Percentiles rank a stretch among this genome's conserved stretches.
phyloP scores from a whole-genome alignment of 768 basidiomycete species.

The Xanthoconium stramineum region DNA sequence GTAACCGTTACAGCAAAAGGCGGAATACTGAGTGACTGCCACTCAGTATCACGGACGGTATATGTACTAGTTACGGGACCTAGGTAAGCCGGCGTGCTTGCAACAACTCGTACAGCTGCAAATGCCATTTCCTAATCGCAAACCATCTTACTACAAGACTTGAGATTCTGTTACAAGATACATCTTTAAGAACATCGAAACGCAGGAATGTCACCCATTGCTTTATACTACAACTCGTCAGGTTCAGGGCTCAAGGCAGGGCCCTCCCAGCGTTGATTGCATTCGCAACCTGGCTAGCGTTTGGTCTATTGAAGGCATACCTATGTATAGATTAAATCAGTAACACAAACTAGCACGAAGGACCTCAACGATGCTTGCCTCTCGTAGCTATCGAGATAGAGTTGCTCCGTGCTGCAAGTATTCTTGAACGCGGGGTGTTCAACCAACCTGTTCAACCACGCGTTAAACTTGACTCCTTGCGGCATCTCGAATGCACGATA shows the following conservation, averaged over 20 bases:
- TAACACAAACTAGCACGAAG: neutral
- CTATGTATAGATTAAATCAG: constrained; percentile 33
- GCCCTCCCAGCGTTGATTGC: constrained; percentile 67
- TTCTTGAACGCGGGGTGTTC: constrained; percentile 59
- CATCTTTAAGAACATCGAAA: neutral
- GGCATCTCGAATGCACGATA: constrained; percentile 67
- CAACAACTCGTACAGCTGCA: neutral
- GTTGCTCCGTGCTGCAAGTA: constrained; percentile 64
- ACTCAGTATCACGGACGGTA: too few species aligned
- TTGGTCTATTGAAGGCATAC: constrained; percentile 74
- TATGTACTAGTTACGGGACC: too few species aligned
- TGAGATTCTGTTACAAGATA: neutral
- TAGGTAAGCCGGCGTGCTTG: too few species aligned
- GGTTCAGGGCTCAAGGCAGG: constrained; percentile 47
- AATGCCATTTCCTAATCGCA: neutral
- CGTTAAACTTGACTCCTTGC: constrained; percentile 42
- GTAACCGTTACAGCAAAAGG: too few species aligned
- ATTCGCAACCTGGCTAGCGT: constrained; percentile 72
- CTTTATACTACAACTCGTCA: neutral
- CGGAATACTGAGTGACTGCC: too few species aligned
- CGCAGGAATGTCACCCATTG: too few species aligned
- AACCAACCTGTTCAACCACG: constrained; percentile 53
- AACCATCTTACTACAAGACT: neutral
- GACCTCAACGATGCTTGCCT: constrained; percentile 36
- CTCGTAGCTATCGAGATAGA: constrained; percentile 73